Evolutionary conservation across 331 rosid genomes (phyloP), one percentile per base, ranked within the genome.

Genomic region (Acacia pycnantha): DNA sequence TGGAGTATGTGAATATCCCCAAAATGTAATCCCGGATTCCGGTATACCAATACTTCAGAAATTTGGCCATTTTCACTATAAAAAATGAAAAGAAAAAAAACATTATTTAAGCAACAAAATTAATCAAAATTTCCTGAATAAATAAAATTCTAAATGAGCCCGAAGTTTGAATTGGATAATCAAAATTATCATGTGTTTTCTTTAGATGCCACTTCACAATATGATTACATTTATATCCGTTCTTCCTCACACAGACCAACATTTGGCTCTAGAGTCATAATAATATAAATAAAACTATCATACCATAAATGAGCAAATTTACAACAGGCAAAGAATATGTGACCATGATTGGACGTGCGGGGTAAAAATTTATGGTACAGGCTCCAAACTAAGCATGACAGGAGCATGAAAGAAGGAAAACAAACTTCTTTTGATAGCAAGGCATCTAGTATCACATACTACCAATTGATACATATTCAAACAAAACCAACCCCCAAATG

Each of bases 21-120:
- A 46, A 92, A 89, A 82, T 94, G 98, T 69, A 87, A 41, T 37
- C 95, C 92, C 11, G 97, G 98, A 84, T 94, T 85, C 71, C 92
- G 82, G 74, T 94, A 92, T 47, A 94, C 95, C 43, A 94, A 69
- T 11, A 92, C 70, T 40, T 94, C 98, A 0, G 85, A 81, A 76
- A 94, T 77, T 51, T 83, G 98, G 22, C 92, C 92, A 58, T 84
- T 83, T 43, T 90, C 89, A 71, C 95, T 91, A 31, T 83, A 6
- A 24, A 77, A 16, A 24, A 70, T 43, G 44, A 15, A 78, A 56
- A 71, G 41, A 77, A 70, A 70, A 71, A 80, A 18, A 21, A 69
- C 43, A 37, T 33, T 33, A 24, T 70, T 77, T 53, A 64, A 70
- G 14, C 66, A 13, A 56, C 48, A 81, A 41, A 26, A n/a, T 40